Evolutionary conservation across 208 protist genomes (phyloP), one percentile per base, ranked within the genome.

Genomic region (Hexamita inflata): DNA sequence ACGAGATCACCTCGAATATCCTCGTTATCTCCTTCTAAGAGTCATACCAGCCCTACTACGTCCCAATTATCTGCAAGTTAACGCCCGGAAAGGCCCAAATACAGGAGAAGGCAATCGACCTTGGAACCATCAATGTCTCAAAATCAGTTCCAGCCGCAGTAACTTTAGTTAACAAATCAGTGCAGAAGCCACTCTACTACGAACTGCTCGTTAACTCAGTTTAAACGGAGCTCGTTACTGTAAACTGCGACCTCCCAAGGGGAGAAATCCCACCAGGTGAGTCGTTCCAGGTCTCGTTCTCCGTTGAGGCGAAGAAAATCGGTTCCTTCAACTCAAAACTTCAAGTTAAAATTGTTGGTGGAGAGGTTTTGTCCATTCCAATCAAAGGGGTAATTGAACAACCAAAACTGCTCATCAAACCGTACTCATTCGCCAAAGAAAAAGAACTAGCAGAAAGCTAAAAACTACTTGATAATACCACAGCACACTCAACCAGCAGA

Each of bases 51-150:
- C 19, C 4, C 11, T 53, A 24, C 4, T 70, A 70, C 38, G 35
- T 70, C 11, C 64, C 64, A 70, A 45, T 70, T 45, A 70, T 70
- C 28, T 15, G 19, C 15, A n/a, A 49, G 26, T 38, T 70, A 42
- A n/a, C 7, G 2, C 64, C 64, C 42, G 64, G 64, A 2, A 40
- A 49, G 15, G 64, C 64, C 2, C 9, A n/a, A 15, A 42, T 70
- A 28, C 38, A 45, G 4, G 64, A 70, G 64, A 70, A 70, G 35
- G 2, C 2, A n/a, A 40, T 70, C 42, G 64, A 70, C 35, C 42
- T 42, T n/a, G 64, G 64, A 32, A 15, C 42, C 7, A 70, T 70
- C 7, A 70, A 13, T 7, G 38, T 70, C 9, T n/a, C 30, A 49
- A 45, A 70, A n/a, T n/a, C 9, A 11, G 11, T 45, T 49, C 35